phyloP scores from a whole-genome alignment of 1,284 basidiomycete genomes.

The Inonotus hispidus region DNA sequence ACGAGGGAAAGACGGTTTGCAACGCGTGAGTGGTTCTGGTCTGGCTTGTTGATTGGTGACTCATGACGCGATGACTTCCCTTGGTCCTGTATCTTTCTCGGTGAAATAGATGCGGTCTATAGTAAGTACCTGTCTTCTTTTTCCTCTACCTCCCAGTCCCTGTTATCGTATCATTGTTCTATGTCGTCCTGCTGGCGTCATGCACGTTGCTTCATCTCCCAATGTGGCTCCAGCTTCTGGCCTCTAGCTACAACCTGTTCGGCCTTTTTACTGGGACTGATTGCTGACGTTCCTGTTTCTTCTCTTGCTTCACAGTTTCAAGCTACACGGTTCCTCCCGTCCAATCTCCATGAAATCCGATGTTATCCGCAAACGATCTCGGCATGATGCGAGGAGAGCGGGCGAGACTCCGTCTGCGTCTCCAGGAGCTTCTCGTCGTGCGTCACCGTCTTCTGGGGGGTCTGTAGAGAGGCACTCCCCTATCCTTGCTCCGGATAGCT shows the following conservation, averaged over 20 bases:
- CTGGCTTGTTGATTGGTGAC: neutral
- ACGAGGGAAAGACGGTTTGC: constrained; percentile 88
- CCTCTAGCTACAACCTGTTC: neutral
- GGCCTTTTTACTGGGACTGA: neutral
- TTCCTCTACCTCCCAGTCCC: constrained; percentile 31
- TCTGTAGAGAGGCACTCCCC: constrained; percentile 41
- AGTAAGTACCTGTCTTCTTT: constrained; percentile 35
- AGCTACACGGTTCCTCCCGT: constrained; percentile 73
- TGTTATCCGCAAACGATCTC: constrained; percentile 74
- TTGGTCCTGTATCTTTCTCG: neutral
- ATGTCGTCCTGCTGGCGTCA: neutral
- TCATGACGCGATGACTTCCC: constrained; percentile 5
- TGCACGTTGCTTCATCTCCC: constrained; percentile 12
- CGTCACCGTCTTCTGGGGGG: constrained; percentile 50
- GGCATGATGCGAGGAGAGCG: constrained; percentile 61
- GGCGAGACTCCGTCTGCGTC: constrained; percentile 64
- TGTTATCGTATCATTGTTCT: constrained; percentile 27
- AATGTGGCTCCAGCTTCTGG: neutral
- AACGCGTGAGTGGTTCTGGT: constrained; percentile 64
- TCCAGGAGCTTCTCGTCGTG: constrained; percentile 65
- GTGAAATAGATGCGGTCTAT: constrained; percentile 40
- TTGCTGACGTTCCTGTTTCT: neutral
- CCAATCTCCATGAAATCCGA: constrained; percentile 86
- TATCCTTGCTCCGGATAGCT: constrained; percentile 59
- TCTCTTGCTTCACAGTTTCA: constrained; percentile 44